These are phyloP conservation scores for Lactarius hatsudake DNA, from an alignment of 768 basidiomycete species.

Conservation along the genomic window DNA sequence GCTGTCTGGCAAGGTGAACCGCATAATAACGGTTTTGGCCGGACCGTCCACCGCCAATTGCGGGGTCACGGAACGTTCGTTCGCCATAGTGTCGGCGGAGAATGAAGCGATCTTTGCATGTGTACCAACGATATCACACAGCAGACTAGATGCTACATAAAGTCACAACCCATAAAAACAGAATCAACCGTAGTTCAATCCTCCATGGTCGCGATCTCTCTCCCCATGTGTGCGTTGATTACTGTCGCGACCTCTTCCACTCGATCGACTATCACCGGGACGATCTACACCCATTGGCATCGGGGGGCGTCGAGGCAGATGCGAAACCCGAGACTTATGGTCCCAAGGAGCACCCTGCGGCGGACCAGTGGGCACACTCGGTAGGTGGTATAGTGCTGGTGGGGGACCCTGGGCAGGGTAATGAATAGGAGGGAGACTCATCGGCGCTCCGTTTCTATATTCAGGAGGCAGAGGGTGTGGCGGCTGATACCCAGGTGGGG, in stretches of 20 bases:
- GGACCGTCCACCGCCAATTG: no score
- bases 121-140: not conserved
- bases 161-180: not conserved
- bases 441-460: slow-evolving; percentile 13
- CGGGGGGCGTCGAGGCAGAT: slow-evolving; percentile 27
- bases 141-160: not conserved
- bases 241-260: slow-evolving; percentile 22
- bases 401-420: slow-evolving; percentile 25
- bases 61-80: no score
- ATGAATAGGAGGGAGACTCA: slow-evolving; percentile 24
- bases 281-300: slow-evolving; percentile 25
- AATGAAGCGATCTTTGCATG: not conserved
- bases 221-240: slow-evolving; percentile 24
- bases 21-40: not conserved
- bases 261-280: slow-evolving; percentile 14
- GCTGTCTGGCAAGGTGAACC: not conserved
- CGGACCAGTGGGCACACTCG: not conserved
- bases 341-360: slow-evolving; percentile 16
- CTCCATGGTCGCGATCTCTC: slow-evolving; percentile 27
- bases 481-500: slow-evolving; percentile 30
- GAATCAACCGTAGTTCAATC: slow-evolving; percentile 35
- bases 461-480: slow-evolving; percentile 14
- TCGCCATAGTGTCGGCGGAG: not conserved
- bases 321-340: slow-evolving; percentile 22
- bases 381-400: slow-evolving; percentile 20